These are phyloP conservation scores for Phytopythium oedochilum DNA, from an alignment of 352 stramenopile genomes.

Conservation along the genomic window DNA sequence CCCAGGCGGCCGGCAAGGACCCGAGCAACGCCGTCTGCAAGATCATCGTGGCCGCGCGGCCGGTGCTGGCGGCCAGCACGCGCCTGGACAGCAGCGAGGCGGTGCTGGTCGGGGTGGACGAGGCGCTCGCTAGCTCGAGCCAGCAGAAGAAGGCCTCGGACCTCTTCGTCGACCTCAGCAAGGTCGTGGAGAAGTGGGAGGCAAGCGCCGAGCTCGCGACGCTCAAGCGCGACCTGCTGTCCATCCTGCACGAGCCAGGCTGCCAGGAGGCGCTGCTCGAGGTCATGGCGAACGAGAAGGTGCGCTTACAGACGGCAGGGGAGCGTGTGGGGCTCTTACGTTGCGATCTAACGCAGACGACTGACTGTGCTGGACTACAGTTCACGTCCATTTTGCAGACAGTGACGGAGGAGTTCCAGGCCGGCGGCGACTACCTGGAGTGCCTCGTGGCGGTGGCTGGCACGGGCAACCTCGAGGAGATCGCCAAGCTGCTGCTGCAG, in stretches of 20 bases:
- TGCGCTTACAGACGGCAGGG: background rate
- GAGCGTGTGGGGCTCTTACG: background rate
- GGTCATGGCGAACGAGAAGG: conserved; percentile 64
- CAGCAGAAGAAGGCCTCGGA: conserved; percentile 64
- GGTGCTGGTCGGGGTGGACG: conserved; percentile 13
- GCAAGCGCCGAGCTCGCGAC: conserved; percentile 42
- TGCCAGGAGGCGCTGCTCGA: conserved; percentile 70
- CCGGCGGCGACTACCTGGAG: conserved; percentile 41
- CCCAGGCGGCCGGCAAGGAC: conserved; percentile 32
- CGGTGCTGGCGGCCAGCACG: conserved; percentile 7
- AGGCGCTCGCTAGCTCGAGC: conserved; percentile 28
- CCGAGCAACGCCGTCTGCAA: conserved; percentile 50
- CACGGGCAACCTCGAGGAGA: conserved; percentile 55
- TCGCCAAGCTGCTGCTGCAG: conserved; percentile 66
- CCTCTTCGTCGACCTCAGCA: conserved; percentile 73
- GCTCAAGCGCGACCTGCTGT: conserved; percentile 71
- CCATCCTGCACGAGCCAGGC: conserved; percentile 65
- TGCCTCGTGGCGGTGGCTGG: conserved; percentile 48
- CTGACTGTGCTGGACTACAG: conserved; percentile 8
- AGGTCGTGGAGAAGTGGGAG: conserved; percentile 72
- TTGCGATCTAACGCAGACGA: conserved; percentile 1
- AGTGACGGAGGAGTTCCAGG: conserved; percentile 58
- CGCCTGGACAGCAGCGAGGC: conserved; percentile 23
- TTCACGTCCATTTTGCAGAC: conserved; percentile 61
- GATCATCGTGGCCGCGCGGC: conserved; percentile 53